Base-by-base conservation (phyloP, 2,329 filamentous ascomycete genomes). In the Aureobasidium vineae region DNA sequence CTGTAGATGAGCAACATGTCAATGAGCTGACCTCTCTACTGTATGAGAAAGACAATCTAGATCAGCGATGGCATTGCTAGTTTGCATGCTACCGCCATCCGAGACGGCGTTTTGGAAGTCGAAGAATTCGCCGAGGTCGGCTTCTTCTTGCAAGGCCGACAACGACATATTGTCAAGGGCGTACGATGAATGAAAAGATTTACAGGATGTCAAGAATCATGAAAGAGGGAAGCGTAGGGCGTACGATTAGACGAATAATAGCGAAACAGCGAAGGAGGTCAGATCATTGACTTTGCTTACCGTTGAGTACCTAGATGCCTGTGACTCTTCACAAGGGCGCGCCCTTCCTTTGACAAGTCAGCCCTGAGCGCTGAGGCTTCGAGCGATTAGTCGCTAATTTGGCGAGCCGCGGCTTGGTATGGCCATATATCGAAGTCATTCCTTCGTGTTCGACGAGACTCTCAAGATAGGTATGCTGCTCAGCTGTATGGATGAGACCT, bases 111-210 rank as follows among this genome's bases (percentile, higher is more conserved):
- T 66, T 5, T 67, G 61, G 41, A 68, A 68, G 33, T 68, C 60
- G 33, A 68, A 65, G 33, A 68, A 65, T 36, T 68, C 41, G 50
- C 63, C 66, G 19, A 68, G 49, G 10, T 65, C 65, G 50, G 65
- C 53, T 49, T 67, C 65, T 21, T 68, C 67, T 56, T 47, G 61
- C 50, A 56, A 36, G 16, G 41, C 41, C 23, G 53, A 41, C 49
- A 52, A 31, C 21, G 47, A 50, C 61, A 65, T 65, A 47, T 52
- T 53, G 53, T 36, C 8, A 53, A 63, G 60, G 60, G 60, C 60
- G 36, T 53, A 33, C 36, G 13, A 21, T 50, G 23, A n/a, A 21
- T 28, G 16, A 28, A 28, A 63, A 13, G 8, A 19, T 15, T 26
- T 21, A 41, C 60, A 21, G 21, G 28, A 38, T 63, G 60, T 49